Conservation (phyloP, 768 basidiomycete species). For the Lepiota subincarnata region DNA sequence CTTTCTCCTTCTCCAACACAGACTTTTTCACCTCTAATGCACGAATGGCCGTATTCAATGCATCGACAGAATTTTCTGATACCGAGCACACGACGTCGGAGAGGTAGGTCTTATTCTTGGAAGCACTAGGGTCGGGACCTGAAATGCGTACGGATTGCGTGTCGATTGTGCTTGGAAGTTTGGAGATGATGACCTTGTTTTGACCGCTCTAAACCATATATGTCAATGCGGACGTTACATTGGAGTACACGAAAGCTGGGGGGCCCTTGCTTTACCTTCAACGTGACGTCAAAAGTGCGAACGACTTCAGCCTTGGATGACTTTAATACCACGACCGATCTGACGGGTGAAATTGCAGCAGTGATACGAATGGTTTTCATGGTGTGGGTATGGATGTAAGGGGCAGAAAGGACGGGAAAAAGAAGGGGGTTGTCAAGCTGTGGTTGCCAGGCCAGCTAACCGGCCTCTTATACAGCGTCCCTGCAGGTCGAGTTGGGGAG, state of each 20-base stretch:
- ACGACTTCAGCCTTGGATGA: slow-evolving; percentile 54
- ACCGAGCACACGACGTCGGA: slow-evolving; percentile 53
- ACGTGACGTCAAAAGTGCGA: slow-evolving; percentile 42
- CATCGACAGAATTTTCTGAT: slow-evolving; percentile 18
- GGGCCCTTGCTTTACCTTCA: slow-evolving; percentile 45
- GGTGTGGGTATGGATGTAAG: not conserved
- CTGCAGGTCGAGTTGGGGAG: no score
- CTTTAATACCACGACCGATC: slow-evolving; percentile 55
- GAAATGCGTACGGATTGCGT: slow-evolving; percentile 50
- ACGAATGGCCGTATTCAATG: slow-evolving; percentile 30
- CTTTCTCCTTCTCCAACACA: slow-evolving; percentile 33
- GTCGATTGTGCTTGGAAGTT: slow-evolving; percentile 49
- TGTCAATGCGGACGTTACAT: no score
- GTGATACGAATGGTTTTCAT: slow-evolving; percentile 19
- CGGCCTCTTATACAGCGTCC: no score
- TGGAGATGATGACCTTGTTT: slow-evolving; percentile 46
- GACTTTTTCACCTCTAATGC: slow-evolving; percentile 30
- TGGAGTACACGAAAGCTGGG: not conserved
- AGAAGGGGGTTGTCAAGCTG: no score
- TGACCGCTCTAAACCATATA: slow-evolving; percentile 40
- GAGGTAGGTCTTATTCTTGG: slow-evolving; percentile 31
- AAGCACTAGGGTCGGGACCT: slow-evolving; percentile 31
- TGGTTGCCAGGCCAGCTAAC: no score
- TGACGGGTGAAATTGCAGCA: slow-evolving; percentile 43
- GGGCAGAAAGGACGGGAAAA: no score